Evolutionary conservation across 768 basidiomycete genomes (phyloP).

Genomic region (Phylloporus scabripes): DNA sequence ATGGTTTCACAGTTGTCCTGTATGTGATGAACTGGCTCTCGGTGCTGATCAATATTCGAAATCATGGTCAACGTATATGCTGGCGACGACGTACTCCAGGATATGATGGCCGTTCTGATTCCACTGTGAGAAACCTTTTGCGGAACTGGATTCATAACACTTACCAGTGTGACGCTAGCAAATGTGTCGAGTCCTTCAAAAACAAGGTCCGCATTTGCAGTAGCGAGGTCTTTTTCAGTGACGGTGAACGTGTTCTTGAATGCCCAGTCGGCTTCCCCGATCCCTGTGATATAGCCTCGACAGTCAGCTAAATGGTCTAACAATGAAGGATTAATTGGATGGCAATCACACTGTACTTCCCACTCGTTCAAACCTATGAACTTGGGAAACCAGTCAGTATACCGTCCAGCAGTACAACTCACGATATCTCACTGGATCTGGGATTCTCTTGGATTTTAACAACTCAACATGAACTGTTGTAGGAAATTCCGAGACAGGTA

Average conservation of each 20-base stretch:
- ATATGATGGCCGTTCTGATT: slow-evolving; percentile 68
- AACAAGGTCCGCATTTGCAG: slow-evolving; percentile 61
- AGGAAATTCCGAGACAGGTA: slow-evolving; percentile 59
- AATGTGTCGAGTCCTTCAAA: slow-evolving; percentile 94
- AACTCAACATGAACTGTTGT: slow-evolving; percentile 88
- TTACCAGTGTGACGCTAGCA: slow-evolving; percentile 62
- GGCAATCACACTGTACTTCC: slow-evolving; percentile 78
- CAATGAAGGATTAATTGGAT: neutral
- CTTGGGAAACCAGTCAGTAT: slow-evolving; percentile 33
- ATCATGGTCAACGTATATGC: neutral
- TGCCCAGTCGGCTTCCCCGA: slow-evolving; percentile 82
- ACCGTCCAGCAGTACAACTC: neutral
- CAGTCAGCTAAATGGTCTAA: neutral
- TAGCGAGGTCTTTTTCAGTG: slow-evolving; percentile 40
- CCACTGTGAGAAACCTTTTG: neutral
- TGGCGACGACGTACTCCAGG: slow-evolving; percentile 40
- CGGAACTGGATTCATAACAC: neutral
- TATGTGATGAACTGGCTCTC: slow-evolving; percentile 82
- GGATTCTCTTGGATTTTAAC: slow-evolving; percentile 63
- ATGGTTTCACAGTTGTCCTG: slow-evolving; percentile 52
- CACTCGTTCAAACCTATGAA: slow-evolving; percentile 78
- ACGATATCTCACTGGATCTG: slow-evolving; percentile 65
- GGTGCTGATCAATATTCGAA: slow-evolving; percentile 38
- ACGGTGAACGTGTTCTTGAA: slow-evolving; percentile 67
- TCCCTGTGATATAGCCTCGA: slow-evolving; percentile 46